phyloP scores from a whole-genome alignment of 1,284 basidiomycete species.

The Melampsora americana region DNA sequence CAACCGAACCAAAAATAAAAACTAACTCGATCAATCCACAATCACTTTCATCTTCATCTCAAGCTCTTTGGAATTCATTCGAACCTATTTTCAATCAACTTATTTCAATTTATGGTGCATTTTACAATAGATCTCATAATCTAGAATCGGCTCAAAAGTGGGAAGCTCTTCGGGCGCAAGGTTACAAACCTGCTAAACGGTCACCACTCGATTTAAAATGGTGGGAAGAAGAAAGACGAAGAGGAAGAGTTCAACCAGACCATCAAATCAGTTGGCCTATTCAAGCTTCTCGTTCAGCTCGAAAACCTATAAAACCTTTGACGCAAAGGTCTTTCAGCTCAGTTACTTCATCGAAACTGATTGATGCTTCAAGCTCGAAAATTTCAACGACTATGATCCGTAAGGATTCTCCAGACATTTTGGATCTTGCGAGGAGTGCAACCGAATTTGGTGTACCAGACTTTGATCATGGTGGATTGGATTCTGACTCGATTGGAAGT shows the following conservation, averaged over 20 bases:
- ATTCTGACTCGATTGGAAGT: constrained; percentile 17
- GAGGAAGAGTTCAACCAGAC: constrained; percentile 39
- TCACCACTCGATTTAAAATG: constrained; percentile 27
- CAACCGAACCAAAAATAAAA: too few species aligned
- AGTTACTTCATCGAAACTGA: neutral
- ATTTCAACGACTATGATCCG: constrained; percentile 23
- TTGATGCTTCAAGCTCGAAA: neutral
- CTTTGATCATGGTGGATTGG: constrained; percentile 30
- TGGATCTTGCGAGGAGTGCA: constrained; percentile 29
- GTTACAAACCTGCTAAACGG: constrained; percentile 39
- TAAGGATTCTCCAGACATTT: constrained; percentile 36
- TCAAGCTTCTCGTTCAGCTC: neutral
- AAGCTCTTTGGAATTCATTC: constrained; percentile 33
- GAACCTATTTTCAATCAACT: constrained; percentile 13
- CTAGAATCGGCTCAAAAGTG: constrained; percentile 23
- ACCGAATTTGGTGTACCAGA: constrained; percentile 24
- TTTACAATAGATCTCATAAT: constrained; percentile 38
- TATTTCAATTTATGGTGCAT: constrained; percentile 19
- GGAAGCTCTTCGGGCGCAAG: constrained; percentile 32
- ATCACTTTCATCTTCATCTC: constrained; percentile 2
- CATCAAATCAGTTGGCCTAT: constrained; percentile 36
- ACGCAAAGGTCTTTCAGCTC: constrained; percentile 1
- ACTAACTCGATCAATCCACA: neutral
- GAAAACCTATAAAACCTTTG: neutral
- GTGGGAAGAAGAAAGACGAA: constrained; percentile 42